phyloP scores from a whole-genome alignment of 2,329 filamentous ascomycete genomes.

The Orbilia blumenaviensis region DNA sequence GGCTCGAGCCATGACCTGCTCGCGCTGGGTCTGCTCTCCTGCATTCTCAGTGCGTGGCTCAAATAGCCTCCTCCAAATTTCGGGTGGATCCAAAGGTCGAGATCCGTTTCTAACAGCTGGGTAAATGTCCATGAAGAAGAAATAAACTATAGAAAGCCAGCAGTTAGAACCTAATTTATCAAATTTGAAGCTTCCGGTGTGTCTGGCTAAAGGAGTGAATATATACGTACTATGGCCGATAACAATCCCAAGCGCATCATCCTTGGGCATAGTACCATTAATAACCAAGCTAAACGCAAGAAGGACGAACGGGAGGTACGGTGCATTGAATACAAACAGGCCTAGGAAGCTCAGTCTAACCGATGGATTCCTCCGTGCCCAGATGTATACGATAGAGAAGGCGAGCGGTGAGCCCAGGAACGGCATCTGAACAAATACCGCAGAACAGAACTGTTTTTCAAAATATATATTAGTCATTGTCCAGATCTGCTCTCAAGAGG shows the following conservation, averaged over 20 bases:
- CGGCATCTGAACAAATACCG: conserved; percentile 69
- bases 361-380: conserved; percentile 93
- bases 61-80: conserved; percentile 88
- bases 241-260: conserved; percentile 93
- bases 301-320: conserved; percentile 94
- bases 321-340: conserved; percentile 87
- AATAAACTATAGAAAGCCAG: conserved; percentile 72
- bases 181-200: neutral
- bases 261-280: conserved; percentile 88
- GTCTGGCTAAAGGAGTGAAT: neutral
- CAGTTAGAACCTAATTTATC: neutral
- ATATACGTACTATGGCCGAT: conserved; percentile 76
- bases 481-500: neutral
- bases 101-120: conserved; percentile 86
- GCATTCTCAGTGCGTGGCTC: conserved; percentile 63
- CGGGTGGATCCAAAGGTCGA: conserved; percentile 85
- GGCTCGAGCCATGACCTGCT: neutral
- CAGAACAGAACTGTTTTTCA: conserved; percentile 32
- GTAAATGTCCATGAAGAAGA: conserved; percentile 97
- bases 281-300: conserved; percentile 92
- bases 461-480: neutral
- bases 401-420: conserved; percentile 94
- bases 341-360: conserved; percentile 89
- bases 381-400: conserved; percentile 95
- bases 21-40: conserved; percentile 7